A percentile compares a stretch with the other conserved stretches of the same genome.
Conservation (phyloP, 176 grass and related monocot genomes). For the Chloris gayana region DNA sequence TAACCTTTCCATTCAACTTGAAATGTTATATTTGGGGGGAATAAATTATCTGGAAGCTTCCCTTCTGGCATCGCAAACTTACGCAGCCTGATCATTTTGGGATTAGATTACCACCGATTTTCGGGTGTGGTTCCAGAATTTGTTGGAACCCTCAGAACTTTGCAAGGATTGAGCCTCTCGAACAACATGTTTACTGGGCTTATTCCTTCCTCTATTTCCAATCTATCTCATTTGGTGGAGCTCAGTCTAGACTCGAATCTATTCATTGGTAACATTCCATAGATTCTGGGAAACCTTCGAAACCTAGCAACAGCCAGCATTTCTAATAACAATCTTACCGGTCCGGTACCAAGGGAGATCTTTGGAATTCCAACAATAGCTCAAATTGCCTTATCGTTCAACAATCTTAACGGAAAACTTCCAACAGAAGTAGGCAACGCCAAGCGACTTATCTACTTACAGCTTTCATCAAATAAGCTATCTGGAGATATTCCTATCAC, state of each 20-base stretch:
- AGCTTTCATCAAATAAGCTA: not conserved
- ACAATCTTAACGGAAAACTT: not conserved
- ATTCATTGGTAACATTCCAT: not conserved
- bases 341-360: not conserved
- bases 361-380: not conserved
- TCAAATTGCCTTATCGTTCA: not conserved
- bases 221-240: not conserved
- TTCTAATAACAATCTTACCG: conserved; percentile 2
- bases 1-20: no score
- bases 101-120: no score
- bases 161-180: not conserved
- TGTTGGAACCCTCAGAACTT: no score
- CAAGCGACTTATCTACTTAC: not conserved
- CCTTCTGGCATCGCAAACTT: no score
- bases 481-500: not conserved
- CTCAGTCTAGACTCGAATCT: not conserved
- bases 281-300: not conserved
- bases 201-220: not conserved
- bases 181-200: not conserved
- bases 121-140: no score
- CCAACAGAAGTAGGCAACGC: not conserved
- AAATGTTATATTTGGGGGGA: no score
- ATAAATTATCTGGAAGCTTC: no score
- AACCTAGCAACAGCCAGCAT: not conserved
- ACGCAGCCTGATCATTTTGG: no score